phyloP scores from a whole-genome alignment of 2,329 filamentous ascomycete species.

The Beauveria sp. region DNA sequence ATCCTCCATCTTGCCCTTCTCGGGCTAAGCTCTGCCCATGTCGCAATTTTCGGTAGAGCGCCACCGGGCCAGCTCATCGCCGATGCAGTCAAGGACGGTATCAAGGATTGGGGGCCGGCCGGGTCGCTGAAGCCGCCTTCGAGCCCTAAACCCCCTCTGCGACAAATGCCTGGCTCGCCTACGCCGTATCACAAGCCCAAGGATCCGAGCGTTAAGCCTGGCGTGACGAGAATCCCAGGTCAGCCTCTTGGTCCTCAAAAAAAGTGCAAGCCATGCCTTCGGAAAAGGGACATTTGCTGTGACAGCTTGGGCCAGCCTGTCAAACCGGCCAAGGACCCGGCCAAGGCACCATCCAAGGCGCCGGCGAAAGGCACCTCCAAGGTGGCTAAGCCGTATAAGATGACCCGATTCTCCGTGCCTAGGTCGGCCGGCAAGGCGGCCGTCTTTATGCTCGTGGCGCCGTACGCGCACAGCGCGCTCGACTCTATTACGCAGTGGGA shows the following conservation, averaged over 20 bases:
- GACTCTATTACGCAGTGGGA: conserved; percentile 1
- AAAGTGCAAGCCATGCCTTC: background rate
- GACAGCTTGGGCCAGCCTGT: background rate
- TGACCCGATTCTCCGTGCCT: background rate
- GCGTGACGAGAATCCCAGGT: background rate
- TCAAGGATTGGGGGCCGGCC: background rate
- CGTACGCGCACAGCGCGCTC: background rate
- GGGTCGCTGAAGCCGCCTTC: background rate
- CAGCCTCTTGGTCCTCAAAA: background rate
- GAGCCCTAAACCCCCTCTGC: background rate
- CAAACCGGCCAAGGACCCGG: background rate
- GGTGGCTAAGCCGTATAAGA: background rate
- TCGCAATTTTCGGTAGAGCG: background rate
- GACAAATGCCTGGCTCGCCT: background rate
- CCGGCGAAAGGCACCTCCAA: background rate
- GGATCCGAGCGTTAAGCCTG: background rate
- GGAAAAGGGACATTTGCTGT: background rate
- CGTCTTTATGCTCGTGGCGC: background rate
- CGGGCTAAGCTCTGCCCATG: background rate
- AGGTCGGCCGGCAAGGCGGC: background rate
- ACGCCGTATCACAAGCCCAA: background rate
- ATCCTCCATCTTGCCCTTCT: background rate
- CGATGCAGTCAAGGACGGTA: background rate
- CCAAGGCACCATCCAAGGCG: background rate
- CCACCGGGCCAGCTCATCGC: background rate